Percentiles rank a stretch among this genome's conserved stretches.
These are phyloP conservation scores for Lentinula novae-zelandiae DNA, from an alignment of 1,284 basidiomycete genomes.

Conservation along the genomic window DNA sequence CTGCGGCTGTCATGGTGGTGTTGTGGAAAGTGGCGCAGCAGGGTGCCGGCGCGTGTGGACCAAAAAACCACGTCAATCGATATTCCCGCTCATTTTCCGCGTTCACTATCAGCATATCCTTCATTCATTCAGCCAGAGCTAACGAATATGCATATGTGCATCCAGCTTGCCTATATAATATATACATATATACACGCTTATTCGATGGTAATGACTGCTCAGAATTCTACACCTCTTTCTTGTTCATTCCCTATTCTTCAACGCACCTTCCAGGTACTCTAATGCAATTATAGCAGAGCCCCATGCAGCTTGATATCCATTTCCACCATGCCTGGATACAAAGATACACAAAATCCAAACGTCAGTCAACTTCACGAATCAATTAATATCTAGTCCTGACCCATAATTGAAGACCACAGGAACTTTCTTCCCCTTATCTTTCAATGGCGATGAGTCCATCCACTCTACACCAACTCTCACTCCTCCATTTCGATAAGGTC, in stretches of 20 bases:
- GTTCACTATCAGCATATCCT: too few species aligned
- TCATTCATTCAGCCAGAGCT: too few species aligned
- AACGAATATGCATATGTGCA: too few species aligned
- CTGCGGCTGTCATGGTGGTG: constrained; percentile 7
- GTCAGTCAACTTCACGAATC: constrained; percentile 6
- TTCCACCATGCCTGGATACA: constrained; percentile 38
- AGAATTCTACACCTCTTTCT: background rate
- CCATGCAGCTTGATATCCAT: constrained; percentile 62
- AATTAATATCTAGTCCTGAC: constrained; percentile 42
- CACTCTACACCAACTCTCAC: constrained; percentile 50
- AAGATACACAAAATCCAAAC: constrained; percentile 9
- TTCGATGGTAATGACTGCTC: background rate
- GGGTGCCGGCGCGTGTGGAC: background rate
- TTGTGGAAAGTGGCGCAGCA: too few species aligned
- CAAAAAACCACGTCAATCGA: too few species aligned
- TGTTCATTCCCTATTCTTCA: constrained; percentile 13
- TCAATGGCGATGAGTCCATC: constrained; percentile 15
- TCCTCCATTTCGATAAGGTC: constrained; percentile 73
- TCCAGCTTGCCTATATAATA: too few species aligned
- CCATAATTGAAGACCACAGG: constrained; percentile 49
- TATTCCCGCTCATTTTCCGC: too few species aligned
- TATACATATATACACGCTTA: background rate
- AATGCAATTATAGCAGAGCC: constrained; percentile 51
- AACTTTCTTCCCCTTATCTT: constrained; percentile 20
- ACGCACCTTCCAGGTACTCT: constrained; percentile 38